Evolutionary conservation across 345 rosid genomes (phyloP).

Genomic region (Toxicodendron radicans): DNA sequence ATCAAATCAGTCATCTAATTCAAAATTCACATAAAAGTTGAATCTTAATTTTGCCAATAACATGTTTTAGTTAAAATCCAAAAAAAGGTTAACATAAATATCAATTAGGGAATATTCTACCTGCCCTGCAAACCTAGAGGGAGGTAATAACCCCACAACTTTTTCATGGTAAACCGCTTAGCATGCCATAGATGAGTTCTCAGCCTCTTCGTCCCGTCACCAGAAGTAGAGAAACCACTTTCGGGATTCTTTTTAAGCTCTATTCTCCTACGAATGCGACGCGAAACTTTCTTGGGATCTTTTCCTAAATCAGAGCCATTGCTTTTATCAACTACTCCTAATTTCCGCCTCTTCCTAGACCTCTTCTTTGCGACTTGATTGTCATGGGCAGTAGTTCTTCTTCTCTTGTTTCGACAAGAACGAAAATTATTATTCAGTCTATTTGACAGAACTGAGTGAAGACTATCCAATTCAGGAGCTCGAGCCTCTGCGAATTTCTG

Average conservation of each 20-base stretch:
- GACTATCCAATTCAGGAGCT: slow-evolving; percentile 65
- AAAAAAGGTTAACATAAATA: not conserved
- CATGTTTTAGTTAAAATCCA: not conserved
- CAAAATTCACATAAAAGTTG: not conserved
- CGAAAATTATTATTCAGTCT: slow-evolving; percentile 58
- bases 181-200: slow-evolving; percentile 96
- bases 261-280: slow-evolving; percentile 57
- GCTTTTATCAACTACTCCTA: slow-evolving; percentile 26
- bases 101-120: slow-evolving; percentile 27
- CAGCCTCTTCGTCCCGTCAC: slow-evolving; percentile 85
- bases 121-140: slow-evolving; percentile 91
- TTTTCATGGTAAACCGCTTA: slow-evolving; percentile 80
- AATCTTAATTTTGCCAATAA: not conserved
- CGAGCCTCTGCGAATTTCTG: slow-evolving; percentile 71
- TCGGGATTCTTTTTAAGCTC: slow-evolving; percentile 60
- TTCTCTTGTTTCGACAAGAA: slow-evolving; percentile 69
- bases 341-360: slow-evolving; percentile 41
- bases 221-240: slow-evolving; percentile 61
- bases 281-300: slow-evolving; percentile 36
- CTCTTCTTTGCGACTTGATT: slow-evolving; percentile 50
- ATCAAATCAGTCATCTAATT: not conserved
- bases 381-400: slow-evolving; percentile 74
- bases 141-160: slow-evolving; percentile 83
- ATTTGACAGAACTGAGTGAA: slow-evolving; percentile 54
- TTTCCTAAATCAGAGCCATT: slow-evolving; percentile 20